Evolutionary conservation across 805 yeast species (phyloP).

Genomic region (Ogataea dorogensis): DNA sequence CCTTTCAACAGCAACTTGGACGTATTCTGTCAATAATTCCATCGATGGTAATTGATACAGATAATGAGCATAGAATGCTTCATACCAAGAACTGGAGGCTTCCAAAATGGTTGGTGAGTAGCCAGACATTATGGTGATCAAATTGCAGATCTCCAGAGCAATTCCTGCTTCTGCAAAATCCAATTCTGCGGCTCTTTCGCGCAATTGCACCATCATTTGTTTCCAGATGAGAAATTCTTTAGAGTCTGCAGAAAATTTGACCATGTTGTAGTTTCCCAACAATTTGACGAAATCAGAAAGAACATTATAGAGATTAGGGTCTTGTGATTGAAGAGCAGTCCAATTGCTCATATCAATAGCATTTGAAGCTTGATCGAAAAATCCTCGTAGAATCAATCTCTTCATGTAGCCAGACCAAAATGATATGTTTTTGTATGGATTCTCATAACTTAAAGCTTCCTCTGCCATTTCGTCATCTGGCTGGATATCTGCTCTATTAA

Average conservation of each 20-base stretch:
- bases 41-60: slow-evolving; percentile 58
- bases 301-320: slow-evolving; percentile 34
- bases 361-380: slow-evolving; percentile 52
- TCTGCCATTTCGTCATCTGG: slow-evolving; percentile 55
- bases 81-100: slow-evolving; percentile 65
- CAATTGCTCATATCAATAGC: slow-evolving; percentile 46
- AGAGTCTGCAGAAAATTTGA: slow-evolving; percentile 36
- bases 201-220: slow-evolving; percentile 45
- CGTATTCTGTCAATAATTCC: slow-evolving; percentile 41
- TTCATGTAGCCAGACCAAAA: slow-evolving; percentile 65
- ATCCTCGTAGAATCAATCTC: slow-evolving; percentile 59
- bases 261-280: slow-evolving; percentile 39
- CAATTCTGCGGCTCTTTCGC: slow-evolving; percentile 39
- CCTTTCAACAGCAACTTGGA: slow-evolving; percentile 34
- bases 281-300: slow-evolving; percentile 42
- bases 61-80: slow-evolving; percentile 42
- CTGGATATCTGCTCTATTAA: slow-evolving; percentile 65
- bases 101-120: slow-evolving; percentile 46
- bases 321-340: slow-evolving; percentile 35
- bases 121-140: slow-evolving; percentile 47
- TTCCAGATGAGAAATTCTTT: slow-evolving; percentile 51
- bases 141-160: slow-evolving; percentile 39
- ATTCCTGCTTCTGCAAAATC: slow-evolving; percentile 29
- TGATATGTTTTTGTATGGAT: slow-evolving; percentile 46
- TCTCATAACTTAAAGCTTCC: slow-evolving; percentile 40